phyloP scores from a whole-genome alignment of 2,329 filamentous ascomycete species.

The Cercospora sojina region DNA sequence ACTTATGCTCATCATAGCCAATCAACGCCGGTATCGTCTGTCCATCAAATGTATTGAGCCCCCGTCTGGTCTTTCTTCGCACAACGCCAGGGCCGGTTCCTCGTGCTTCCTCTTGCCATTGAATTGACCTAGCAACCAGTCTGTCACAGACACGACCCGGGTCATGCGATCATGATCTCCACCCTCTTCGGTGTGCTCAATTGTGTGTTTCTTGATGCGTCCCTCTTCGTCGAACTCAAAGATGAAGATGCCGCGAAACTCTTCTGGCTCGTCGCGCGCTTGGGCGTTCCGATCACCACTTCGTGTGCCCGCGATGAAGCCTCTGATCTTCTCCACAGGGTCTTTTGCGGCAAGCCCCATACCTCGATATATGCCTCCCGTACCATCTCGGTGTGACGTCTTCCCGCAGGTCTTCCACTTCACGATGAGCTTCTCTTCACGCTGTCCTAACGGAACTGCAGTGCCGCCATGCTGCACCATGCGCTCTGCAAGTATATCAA shows the following conservation, averaged over 20 bases:
- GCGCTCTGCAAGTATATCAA: conserved; percentile 85
- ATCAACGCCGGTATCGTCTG: conserved; percentile 22
- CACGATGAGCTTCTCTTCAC: conserved; percentile 80
- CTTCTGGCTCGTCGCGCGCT: conserved; percentile 49
- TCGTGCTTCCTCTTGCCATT: conserved; percentile 51
- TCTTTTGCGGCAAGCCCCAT: conserved; percentile 41
- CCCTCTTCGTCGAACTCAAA: conserved; percentile 93
- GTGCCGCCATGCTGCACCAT: conserved; percentile 64
- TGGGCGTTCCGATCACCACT: conserved; percentile 36
- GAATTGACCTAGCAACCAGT: conserved; percentile 87
- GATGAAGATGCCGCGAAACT: conserved; percentile 88
- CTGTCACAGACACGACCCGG: conserved; percentile 84
- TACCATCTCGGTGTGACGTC: conserved; percentile 45
- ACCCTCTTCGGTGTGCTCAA: conserved; percentile 86
- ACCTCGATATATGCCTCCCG: conserved; percentile 47
- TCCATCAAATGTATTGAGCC: conserved; percentile 23
- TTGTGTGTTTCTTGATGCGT: conserved; percentile 80
- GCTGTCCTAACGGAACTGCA: conserved; percentile 39
- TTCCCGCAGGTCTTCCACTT: conserved; percentile 75
- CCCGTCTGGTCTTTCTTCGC: conserved; percentile 27
- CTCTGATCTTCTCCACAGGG: conserved; percentile 55
- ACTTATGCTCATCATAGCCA: conserved; percentile 7
- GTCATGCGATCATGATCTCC: conserved; percentile 80
- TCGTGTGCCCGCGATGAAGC: conserved; percentile 56
- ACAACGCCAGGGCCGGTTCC: conserved; percentile 47